Conservation (phyloP, 2,329 filamentous ascomycete genomes). For the Huntiella abstrusa region DNA sequence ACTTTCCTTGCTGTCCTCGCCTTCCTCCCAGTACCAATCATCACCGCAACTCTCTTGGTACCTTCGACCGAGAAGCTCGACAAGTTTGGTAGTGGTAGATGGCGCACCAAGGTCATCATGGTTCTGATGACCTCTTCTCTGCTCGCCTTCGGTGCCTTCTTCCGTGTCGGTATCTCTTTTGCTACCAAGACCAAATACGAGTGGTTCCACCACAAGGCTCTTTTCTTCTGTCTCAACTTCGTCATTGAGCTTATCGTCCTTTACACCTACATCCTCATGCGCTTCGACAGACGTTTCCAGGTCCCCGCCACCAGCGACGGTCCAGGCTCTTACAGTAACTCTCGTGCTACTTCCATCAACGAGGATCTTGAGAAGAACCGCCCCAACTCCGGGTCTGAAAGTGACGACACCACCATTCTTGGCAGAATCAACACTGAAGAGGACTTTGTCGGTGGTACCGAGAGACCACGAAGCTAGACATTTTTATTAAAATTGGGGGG, state of each 20-base stretch:
- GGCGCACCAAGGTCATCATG: constrained; percentile 47
- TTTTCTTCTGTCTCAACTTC: constrained; percentile 70
- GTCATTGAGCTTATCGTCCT: constrained; percentile 53
- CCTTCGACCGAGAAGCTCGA: constrained; percentile 27
- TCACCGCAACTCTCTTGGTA: constrained; percentile 31
- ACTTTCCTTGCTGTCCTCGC: constrained; percentile 43
- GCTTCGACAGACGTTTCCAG: constrained; percentile 60
- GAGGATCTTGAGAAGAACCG: background rate
- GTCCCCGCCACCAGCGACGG: constrained; percentile 50
- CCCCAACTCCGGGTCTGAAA: background rate
- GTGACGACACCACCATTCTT: background rate
- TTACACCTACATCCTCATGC: constrained; percentile 41
- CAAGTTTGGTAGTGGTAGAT: constrained; percentile 40
- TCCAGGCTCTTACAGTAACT: constrained; percentile 28
- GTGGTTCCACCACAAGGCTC: constrained; percentile 51
- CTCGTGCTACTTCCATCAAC: background rate
- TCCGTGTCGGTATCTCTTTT: constrained; percentile 43
- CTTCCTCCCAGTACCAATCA: constrained; percentile 42
- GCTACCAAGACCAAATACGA: constrained; percentile 34
- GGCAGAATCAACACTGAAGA: background rate
- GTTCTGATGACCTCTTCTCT: constrained; percentile 39
- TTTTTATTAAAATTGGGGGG: too few relatives aligned
- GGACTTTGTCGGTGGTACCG: constrained; percentile 2
- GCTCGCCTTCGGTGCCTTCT: constrained; percentile 49
- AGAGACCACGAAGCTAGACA: background rate